Conservation (phyloP, 2,329 filamentous ascomycete genomes). For the Xylariaceae sp. region DNA sequence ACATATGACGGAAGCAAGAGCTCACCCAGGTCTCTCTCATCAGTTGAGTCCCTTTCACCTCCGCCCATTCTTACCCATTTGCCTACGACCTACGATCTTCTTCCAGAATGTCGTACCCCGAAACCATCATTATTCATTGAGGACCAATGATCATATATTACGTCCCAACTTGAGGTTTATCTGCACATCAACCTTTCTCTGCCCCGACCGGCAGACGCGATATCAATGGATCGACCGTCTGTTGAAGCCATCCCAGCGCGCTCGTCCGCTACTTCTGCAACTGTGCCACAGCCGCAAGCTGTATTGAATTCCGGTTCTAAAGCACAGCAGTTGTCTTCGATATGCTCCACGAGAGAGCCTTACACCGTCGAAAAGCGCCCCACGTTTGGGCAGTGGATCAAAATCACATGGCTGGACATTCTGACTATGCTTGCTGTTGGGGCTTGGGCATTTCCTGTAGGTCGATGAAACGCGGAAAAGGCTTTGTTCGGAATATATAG, state of each 20-base stretch:
- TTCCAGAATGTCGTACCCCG: neutral
- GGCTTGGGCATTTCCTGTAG: slow-evolving; percentile 34
- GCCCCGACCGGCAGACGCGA: neutral
- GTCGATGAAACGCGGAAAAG: neutral
- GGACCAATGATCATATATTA: slow-evolving; percentile 7
- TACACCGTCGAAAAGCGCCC: slow-evolving; percentile 21
- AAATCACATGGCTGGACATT: slow-evolving; percentile 55
- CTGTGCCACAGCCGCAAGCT: neutral
- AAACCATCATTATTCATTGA: neutral
- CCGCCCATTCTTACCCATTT: slow-evolving; percentile 2
- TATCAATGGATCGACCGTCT: slow-evolving; percentile 7
- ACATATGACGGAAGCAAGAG: neutral
- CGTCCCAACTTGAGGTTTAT: neutral
- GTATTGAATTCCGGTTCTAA: slow-evolving; percentile 3
- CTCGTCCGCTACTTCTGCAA: neutral
- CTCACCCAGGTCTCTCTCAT: neutral
- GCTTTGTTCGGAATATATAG: neutral
- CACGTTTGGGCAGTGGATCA: slow-evolving; percentile 48
- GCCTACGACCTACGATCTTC: neutral
- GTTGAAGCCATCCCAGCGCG: neutral
- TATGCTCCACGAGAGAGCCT: slow-evolving; percentile 4
- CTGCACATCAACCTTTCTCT: neutral
- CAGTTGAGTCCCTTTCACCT: neutral
- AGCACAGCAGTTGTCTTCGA: neutral
- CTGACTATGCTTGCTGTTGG: slow-evolving; percentile 56